Conservation (phyloP, 495 filamentous ascomycete species). For the Pyronema domesticum region DNA sequence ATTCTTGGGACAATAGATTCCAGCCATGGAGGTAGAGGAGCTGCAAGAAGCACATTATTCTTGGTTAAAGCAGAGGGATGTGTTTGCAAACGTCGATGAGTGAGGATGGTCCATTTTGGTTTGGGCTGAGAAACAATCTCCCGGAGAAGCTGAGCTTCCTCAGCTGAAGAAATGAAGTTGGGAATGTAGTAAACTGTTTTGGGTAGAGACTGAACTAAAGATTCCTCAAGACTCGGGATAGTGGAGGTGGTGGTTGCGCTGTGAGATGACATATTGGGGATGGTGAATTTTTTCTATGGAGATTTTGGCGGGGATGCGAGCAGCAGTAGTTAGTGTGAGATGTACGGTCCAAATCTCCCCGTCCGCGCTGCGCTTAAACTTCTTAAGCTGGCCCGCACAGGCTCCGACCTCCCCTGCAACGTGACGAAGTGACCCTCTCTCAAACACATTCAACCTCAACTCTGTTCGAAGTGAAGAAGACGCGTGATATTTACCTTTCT, state of each 20-base stretch:
- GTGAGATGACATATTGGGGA: neutral
- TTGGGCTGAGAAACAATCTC: constrained; percentile 44
- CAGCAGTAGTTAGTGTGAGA: no score
- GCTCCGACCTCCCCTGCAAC: no score
- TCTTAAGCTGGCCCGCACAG: no score
- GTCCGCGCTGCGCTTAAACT: neutral
- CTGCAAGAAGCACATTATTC: constrained; percentile 50
- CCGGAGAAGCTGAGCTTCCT: constrained; percentile 48
- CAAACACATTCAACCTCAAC: no score
- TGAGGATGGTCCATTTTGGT: constrained; percentile 68
- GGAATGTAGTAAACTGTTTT: constrained; percentile 66
- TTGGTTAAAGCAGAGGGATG: constrained; percentile 63
- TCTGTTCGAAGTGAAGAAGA: no score
- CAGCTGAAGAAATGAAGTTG: constrained; percentile 61
- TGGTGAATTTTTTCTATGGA: no score
- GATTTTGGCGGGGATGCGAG: no score
- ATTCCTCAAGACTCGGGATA: neutral
- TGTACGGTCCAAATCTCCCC: neutral
- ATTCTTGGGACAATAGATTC: constrained; percentile 48
- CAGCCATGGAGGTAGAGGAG: constrained; percentile 65
- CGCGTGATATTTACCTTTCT: no score
- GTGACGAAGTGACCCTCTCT: no score
- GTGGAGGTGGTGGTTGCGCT: neutral
- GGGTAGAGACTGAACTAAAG: constrained; percentile 31
- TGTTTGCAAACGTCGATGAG: constrained; percentile 74